These are phyloP conservation scores for Leccinum subgranulosum DNA, from an alignment of 768 basidiomycete species.

Conservation along the genomic window DNA sequence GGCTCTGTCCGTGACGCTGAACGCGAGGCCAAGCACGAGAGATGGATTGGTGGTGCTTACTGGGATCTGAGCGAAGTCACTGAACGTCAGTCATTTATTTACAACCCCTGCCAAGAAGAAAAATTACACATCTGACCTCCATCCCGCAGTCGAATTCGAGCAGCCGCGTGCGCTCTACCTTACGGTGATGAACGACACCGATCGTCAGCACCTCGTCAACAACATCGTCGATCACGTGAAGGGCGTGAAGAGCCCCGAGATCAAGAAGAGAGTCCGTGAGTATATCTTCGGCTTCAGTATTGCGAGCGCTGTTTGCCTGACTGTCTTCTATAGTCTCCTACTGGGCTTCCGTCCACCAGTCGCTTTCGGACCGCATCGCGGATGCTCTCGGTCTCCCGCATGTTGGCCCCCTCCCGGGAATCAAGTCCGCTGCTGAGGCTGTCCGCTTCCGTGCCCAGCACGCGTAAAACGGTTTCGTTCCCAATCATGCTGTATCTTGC, in stretches of 20 bases:
- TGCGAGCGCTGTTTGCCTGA: not conserved
- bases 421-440: conserved; percentile 59
- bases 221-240: conserved; percentile 67
- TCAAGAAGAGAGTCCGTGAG: conserved; percentile 68
- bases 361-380: conserved; percentile 75
- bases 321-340: conserved; percentile 52
- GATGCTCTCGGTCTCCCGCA: conserved; percentile 57
- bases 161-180: conserved; percentile 71
- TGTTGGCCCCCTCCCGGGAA: conserved; percentile 49
- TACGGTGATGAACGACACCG: conserved; percentile 63
- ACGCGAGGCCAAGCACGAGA: conserved; percentile 57
- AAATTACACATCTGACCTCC: not conserved
- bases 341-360: conserved; percentile 77
- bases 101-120: not conserved
- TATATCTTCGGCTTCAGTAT: conserved; percentile 10
- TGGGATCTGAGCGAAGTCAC: conserved; percentile 71
- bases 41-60: conserved; percentile 68
- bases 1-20: conserved; percentile 37
- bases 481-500: not conserved
- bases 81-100: conserved; percentile 57
- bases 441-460: conserved; percentile 43
- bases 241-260: conserved; percentile 53
- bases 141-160: conserved; percentile 70
- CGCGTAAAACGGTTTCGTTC: not conserved
- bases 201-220: conserved; percentile 57